Base-by-base conservation (phyloP, 306 rosid genomes). In the Acacia confusa region DNA sequence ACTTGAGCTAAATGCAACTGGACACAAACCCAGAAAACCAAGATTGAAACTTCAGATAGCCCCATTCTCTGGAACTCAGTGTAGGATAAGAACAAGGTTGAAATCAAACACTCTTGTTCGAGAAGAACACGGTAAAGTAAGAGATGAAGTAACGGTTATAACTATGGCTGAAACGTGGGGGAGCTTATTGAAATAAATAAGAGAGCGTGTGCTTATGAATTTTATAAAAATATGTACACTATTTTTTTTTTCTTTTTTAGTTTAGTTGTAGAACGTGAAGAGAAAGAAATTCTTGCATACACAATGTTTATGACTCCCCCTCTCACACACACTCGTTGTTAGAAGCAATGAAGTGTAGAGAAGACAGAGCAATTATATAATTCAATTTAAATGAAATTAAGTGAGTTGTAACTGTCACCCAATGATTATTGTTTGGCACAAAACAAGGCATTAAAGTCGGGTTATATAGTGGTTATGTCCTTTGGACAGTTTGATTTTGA, bases 121-220 rank as follows among this genome's bases (percentile, higher is more conserved):
- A 64, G 61, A 12, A 70, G 64, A 71, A 79, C 45, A 67, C 58
- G 75, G 66, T 3, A 57, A 72, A 71, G 20, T 67, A 43, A 74
- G 82, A 9, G 48, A 61, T 50, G 44, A 55, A 36, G 88, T 77
- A 86, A 88, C 87, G 86, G 79, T 75, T 80, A 66, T 78, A 75
- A 65, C 52, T 19, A 71, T 82, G 85, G 88, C 60, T 82, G 72
- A 84, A 78, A 80, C 82, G 80, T 82, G 68, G 63, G 15, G 45
- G 72, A 55, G 20, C 32, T 13, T 45, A 14, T 44, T 50, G 69
- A 22, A 82, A 75, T 88, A 84, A 88, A 86, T 86, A 76, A 28
- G 63, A 81, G 84, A 80, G 89, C 75, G 36, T 70, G 22, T 9
- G 38, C 12, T 17, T 6, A 22, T 43, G 19, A 24, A 43, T 41